Evolutionary conservation across 805 yeast species (phyloP).

Genomic region (Pichia cephalocereana): DNA sequence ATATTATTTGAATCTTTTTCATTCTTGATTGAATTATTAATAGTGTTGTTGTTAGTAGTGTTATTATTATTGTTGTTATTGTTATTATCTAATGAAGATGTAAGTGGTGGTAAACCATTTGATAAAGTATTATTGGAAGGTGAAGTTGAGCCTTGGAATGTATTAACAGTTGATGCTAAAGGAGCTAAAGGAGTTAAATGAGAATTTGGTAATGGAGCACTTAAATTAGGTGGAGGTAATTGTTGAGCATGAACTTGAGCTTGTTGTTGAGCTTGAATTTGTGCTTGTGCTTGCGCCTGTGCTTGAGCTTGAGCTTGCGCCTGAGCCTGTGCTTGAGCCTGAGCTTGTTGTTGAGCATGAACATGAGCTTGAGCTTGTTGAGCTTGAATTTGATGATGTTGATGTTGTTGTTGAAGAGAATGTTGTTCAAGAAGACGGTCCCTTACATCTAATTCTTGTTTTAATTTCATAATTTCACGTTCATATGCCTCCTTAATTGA

Average conservation of each 20-base stretch:
- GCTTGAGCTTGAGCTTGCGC: constrained; percentile 25
- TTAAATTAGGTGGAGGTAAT: constrained; percentile 28
- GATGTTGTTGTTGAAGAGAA: constrained; percentile 30
- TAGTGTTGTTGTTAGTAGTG: neutral
- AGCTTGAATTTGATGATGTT: constrained; percentile 8
- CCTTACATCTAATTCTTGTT: constrained; percentile 74
- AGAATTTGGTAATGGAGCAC: constrained; percentile 15
- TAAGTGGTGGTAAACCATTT: constrained; percentile 6
- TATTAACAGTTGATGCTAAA: constrained; percentile 2
- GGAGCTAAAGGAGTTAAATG: constrained; percentile 4
- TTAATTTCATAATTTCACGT: constrained; percentile 79
- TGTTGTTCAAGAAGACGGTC: constrained; percentile 49
- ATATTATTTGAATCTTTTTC: neutral
- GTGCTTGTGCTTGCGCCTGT: neutral
- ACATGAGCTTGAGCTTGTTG: constrained; percentile 12
- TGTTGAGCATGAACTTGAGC: constrained; percentile 18
- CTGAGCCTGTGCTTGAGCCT: constrained; percentile 30
- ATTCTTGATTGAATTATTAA: neutral
- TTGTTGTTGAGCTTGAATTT: constrained; percentile 14
- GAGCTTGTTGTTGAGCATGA: constrained; percentile 24
- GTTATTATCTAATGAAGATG: constrained; percentile 13
- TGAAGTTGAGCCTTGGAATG: constrained; percentile 10
- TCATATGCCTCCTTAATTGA: constrained; percentile 94
- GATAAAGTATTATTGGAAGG: constrained; percentile 4
- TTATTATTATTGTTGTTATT: neutral